A percentile compares a stretch with the other conserved stretches of the same genome.
phyloP scores from a whole-genome alignment of 345 rosid species.

The Eucalyptus dawsonii region DNA sequence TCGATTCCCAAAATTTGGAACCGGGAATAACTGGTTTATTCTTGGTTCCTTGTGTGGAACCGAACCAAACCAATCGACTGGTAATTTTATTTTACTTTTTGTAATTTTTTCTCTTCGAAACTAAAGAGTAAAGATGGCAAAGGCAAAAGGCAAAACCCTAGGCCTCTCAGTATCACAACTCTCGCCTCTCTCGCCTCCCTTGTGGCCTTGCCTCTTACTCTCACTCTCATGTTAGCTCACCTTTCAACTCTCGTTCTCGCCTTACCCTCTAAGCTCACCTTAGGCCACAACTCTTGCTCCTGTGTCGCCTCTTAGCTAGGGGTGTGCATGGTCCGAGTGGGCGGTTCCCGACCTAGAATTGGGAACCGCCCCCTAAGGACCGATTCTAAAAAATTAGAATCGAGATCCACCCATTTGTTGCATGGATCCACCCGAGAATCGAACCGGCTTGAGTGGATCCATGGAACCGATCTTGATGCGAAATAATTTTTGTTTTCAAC shows the following conservation, averaged over 20 bases:
- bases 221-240: neutral
- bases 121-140: neutral
- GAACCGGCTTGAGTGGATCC: too few species aligned
- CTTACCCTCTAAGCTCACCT: neutral
- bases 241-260: neutral
- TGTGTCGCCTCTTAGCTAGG: neutral
- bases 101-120: neutral
- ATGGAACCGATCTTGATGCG: fast-evolving
- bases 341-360: too few species aligned
- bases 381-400: fast-evolving
- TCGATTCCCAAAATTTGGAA: neutral
- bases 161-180: neutral
- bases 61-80: fast-evolving
- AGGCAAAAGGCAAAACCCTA: neutral
- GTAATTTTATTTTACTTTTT: neutral
- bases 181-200: neutral
- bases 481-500: too few species aligned
- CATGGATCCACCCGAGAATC: too few species aligned
- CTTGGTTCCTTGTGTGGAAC: neutral
- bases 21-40: neutral
- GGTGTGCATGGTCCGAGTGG: too few species aligned
- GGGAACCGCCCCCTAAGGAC: fast-evolving
- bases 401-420: too few species aligned
- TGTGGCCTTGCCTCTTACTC: neutral
- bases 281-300: neutral